phyloP scores from a whole-genome alignment of 1,139 yeast species.

The Spathaspora sp. region DNA sequence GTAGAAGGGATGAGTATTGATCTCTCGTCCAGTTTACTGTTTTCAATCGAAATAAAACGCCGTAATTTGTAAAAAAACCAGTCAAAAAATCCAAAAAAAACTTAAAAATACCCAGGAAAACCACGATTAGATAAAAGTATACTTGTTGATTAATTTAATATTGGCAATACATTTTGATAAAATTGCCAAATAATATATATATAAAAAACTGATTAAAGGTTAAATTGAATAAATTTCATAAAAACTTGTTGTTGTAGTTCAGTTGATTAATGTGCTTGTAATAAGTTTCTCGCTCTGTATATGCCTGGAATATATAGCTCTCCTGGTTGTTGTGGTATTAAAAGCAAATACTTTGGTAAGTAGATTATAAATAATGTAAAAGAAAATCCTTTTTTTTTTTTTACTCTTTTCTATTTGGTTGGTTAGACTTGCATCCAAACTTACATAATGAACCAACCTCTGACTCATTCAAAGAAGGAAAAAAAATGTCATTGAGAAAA shows the following conservation, averaged over 20 bases:
- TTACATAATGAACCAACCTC: slow-evolving; percentile 2
- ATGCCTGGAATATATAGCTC: background rate
- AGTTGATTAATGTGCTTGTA: background rate
- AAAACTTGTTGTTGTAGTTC: background rate
- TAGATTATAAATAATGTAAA: background rate
- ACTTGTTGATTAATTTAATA: background rate
- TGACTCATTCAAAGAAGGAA: slow-evolving; percentile 5
- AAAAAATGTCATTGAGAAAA: background rate
- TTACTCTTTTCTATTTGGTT: background rate
- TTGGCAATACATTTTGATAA: slow-evolving; percentile 3
- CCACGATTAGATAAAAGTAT: slow-evolving; percentile 2
- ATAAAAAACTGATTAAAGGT: background rate
- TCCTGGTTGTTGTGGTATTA: slow-evolving; percentile 1
- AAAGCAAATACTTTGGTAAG: background rate
- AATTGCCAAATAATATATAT: background rate
- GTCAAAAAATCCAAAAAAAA: background rate
- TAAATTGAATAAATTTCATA: background rate
- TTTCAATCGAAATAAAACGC: background rate
- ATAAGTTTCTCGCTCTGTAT: background rate
- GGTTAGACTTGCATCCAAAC: slow-evolving; percentile 3
- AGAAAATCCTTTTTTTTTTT: background rate
- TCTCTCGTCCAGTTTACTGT: background rate
- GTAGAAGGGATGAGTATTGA: background rate
- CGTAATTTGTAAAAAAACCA: slow-evolving; percentile 1
- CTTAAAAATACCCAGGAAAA: slow-evolving; percentile 3